Base-by-base conservation (phyloP, 176 grass and related monocot genomes). In the Cocos nucifera region DNA sequence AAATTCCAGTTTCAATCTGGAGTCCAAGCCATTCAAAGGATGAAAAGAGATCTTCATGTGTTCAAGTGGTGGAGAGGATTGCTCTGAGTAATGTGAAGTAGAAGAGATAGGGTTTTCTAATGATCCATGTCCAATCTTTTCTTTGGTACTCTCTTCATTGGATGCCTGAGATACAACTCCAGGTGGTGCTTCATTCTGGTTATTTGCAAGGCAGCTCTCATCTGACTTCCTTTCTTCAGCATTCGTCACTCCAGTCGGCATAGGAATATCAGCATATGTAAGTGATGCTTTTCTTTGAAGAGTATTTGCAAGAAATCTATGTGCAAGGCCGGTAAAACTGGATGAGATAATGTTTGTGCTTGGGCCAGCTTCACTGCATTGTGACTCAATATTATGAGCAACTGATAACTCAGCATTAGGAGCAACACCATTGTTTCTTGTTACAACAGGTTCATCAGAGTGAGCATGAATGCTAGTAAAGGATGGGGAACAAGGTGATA, bases 41-140 rank as follows among this genome's bases (percentile, higher is more conserved):
- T 92, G 78, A 80, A 92, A 88, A 66, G 87, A 93, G 57, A 89
- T 89, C 71, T 98, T 98, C 88, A 98, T 98, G 66, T 88, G 78
- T 74, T 92, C 88, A 48, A 98, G 81, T 20, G 88, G 94, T 3
- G 94, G 94, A 66, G 94, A 93, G 44, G 84, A 92, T 79, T 86
- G 86, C 68, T 81, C 87, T 59, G 88, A 88, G 50, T 75, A 73
- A 79, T 62, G 53, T 39, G 32, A 4, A 71, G 53, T 58, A 29
- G 72, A 79, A 60, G 77, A 95, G 18, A 69, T 16, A 65, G 84
- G 69, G 39, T 57, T 71, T 63, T 83, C 67, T 50, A 82, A 19
- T 18, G 73, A 69, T 74, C 74, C 80, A 69, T 54, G 35, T 19
- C 56, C 63, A 78, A 64, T 74, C 55, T 77, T 68, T 86, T 80